Conservation (phyloP, 1,284 basidiomycete genomes). For the Amylostereum chailletii region DNA sequence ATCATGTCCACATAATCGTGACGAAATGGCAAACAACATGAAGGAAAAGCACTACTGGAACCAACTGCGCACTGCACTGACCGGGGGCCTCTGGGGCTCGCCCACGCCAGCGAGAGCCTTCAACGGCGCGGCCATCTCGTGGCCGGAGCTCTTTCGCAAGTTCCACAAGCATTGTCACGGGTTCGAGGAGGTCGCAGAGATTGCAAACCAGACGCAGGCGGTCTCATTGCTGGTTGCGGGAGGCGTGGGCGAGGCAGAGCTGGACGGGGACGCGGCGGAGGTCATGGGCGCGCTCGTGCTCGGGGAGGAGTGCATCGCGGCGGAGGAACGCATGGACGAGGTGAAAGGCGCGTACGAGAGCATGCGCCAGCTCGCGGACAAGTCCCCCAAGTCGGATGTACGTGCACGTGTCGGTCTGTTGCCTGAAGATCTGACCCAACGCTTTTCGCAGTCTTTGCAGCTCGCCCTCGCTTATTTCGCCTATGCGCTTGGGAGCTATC, state of each 20-base stretch:
- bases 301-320: constrained; percentile 47
- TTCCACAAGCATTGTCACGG: constrained; percentile 80
- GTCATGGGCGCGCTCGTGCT: constrained; percentile 35
- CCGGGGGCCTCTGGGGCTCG: constrained; percentile 61
- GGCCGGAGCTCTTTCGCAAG: constrained; percentile 79
- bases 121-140: constrained; percentile 51
- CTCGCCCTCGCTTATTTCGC: constrained; percentile 69
- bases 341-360: constrained; percentile 39
- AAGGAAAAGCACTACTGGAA: constrained; percentile 71
- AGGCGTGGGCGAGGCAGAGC: constrained; percentile 23
- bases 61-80: constrained; percentile 58
- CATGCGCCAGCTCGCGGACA: constrained; percentile 33
- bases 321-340: constrained; percentile 46
- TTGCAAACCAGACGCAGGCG: constrained; percentile 58
- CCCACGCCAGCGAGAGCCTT: constrained; percentile 52
- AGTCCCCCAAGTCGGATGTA: constrained; percentile 52
- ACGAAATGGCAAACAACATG: constrained; percentile 14
- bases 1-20: no score
- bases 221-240: constrained; percentile 52
- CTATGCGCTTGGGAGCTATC: constrained; percentile 62
- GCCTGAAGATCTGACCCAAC: constrained; percentile 3
- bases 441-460: constrained; percentile 41
- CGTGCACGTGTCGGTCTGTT: constrained; percentile 20
- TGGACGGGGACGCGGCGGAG: constrained; percentile 26
- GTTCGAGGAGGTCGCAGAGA: constrained; percentile 49